Conservation (phyloP, 139 green algal genomes). For the Asterochloris erici region DNA sequence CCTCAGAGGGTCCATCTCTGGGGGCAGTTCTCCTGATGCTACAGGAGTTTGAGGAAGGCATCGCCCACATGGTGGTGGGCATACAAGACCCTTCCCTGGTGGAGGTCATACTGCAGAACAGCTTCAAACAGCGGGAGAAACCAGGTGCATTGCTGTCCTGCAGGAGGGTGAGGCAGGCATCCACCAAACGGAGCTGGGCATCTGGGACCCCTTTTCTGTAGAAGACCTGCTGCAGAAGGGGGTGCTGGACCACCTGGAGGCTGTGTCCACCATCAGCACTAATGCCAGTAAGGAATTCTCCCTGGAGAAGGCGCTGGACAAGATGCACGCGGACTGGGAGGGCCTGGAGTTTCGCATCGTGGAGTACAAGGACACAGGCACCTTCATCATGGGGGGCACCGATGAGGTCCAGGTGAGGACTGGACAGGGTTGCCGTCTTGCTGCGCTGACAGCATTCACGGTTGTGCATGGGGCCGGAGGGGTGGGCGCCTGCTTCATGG, state of each 20-base stretch:
- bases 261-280: slow-evolving; percentile 30
- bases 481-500: too few relatives aligned
- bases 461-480: too few relatives aligned
- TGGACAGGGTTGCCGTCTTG: background rate
- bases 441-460: too few relatives aligned
- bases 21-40: too few relatives aligned
- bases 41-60: too few relatives aligned
- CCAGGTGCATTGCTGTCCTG: background rate
- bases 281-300: slow-evolving; percentile 60
- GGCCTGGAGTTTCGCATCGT: slow-evolving; percentile 67
- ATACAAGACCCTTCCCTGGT: too few relatives aligned
- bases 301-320: slow-evolving; percentile 74
- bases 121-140: too few relatives aligned
- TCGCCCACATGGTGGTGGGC: too few relatives aligned
- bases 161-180: slow-evolving; percentile 17
- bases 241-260: slow-evolving; percentile 41
- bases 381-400: slow-evolving; percentile 74
- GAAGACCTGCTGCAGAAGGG: slow-evolving; percentile 35
- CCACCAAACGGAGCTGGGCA: slow-evolving; percentile 21
- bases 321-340: slow-evolving; percentile 77
- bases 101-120: too few relatives aligned
- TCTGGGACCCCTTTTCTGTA: slow-evolving; percentile 28
- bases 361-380: slow-evolving; percentile 79
- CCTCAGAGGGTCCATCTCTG: too few relatives aligned
- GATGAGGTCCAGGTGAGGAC: slow-evolving; percentile 69